Evolutionary conservation across 345 rosid genomes (phyloP).

Genomic region (Microcos paniculata): DNA sequence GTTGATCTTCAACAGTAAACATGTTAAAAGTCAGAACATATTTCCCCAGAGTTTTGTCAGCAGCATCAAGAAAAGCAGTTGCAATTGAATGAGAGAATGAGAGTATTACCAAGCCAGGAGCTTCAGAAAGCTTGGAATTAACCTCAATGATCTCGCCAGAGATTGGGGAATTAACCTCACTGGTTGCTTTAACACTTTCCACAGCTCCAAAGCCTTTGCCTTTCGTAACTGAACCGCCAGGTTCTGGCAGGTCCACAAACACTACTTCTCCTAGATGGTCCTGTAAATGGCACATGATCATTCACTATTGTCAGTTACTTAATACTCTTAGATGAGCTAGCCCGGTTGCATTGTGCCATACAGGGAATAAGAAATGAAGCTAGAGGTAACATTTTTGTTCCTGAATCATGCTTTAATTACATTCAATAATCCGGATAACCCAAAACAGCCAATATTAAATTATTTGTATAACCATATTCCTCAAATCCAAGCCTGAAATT

Average conservation of each 20-base stretch:
- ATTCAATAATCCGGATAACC: too few relatives aligned
- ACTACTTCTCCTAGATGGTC: slow-evolving; percentile 96
- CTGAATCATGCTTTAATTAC: too few relatives aligned
- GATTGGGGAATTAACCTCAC: slow-evolving; percentile 86
- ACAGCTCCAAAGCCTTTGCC: slow-evolving; percentile 83
- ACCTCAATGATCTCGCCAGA: slow-evolving; percentile 84
- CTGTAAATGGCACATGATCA: slow-evolving; percentile 25
- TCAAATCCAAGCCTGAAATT: background rate
- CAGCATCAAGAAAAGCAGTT: background rate
- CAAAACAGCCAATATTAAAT: too few relatives aligned
- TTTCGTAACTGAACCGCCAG: slow-evolving; percentile 46
- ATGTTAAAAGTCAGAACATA: background rate
- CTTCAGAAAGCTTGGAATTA: slow-evolving; percentile 63
- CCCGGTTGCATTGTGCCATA: background rate
- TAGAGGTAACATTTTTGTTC: too few relatives aligned
- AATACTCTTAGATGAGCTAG: background rate
- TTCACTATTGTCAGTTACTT: background rate
- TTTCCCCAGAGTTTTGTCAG: too few relatives aligned
- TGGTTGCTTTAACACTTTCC: slow-evolving; percentile 95
- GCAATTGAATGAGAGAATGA: background rate
- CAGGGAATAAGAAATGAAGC: background rate
- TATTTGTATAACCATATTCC: background rate
- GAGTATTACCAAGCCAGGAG: slow-evolving; percentile 70
- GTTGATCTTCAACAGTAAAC: slow-evolving; percentile 51
- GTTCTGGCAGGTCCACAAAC: slow-evolving; percentile 84